Evolutionary conservation across 495 filamentous ascomycete species (phyloP).

Genomic region (Penicillium mononematosum): DNA sequence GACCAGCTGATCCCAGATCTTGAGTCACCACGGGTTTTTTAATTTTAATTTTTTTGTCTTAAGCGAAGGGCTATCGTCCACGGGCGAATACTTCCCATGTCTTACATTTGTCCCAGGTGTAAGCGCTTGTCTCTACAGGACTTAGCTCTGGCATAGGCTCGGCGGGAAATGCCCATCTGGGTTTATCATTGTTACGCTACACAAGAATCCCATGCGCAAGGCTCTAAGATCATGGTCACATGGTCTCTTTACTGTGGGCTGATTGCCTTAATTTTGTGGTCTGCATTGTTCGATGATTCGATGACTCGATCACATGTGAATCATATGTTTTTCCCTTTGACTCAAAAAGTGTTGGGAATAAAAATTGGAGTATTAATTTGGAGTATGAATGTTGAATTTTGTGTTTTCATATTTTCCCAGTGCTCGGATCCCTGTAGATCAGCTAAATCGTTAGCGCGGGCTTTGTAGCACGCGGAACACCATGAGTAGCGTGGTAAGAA

Average conservation of each 20-base stretch:
- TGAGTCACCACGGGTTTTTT: conserved; percentile 4
- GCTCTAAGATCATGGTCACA: not conserved
- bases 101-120: not conserved
- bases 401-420: not conserved
- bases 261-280: conserved; percentile 11
- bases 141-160: not conserved
- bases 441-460: not conserved
- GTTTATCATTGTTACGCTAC: not conserved
- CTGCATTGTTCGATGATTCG: conserved; percentile 3
- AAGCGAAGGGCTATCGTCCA: not conserved
- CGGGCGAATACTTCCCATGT: not conserved
- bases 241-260: not conserved
- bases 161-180: conserved; percentile 7
- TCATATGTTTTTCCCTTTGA: conserved; percentile 3
- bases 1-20: conserved; percentile 12
- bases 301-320: conserved; percentile 8
- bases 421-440: conserved; percentile 4
- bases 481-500: not conserved
- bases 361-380: not conserved
- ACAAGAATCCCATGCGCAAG: conserved; percentile 1
- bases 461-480: conserved; percentile 2
- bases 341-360: not conserved
- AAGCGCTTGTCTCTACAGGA: conserved; percentile 4
- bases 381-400: too few species aligned
- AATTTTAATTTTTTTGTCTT: not conserved